phyloP scores from a whole-genome alignment of 148 eudicot species.

The Rhododendron henanense region DNA sequence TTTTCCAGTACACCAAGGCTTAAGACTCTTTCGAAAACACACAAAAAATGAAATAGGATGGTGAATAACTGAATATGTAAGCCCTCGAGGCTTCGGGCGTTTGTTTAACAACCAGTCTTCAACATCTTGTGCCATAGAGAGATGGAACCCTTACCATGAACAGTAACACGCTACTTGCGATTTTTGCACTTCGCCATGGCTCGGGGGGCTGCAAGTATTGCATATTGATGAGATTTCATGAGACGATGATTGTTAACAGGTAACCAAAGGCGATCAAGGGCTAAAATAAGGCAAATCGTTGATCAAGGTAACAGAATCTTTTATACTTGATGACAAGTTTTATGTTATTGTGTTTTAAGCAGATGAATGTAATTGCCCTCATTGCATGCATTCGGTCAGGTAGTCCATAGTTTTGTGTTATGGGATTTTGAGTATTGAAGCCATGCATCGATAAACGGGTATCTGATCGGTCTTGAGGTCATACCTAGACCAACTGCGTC shows the following conservation, averaged over 20 bases:
- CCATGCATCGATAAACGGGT: background rate
- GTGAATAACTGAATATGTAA: background rate
- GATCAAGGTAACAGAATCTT: background rate
- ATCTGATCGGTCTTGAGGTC: background rate
- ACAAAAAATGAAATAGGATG: background rate
- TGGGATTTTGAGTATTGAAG: background rate
- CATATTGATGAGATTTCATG: background rate
- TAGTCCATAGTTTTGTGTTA: background rate
- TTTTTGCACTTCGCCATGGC: conserved; percentile 28
- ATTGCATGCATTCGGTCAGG: background rate
- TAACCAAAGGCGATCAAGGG: background rate
- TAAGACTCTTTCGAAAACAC: background rate
- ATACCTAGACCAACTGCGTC: conserved; percentile 29
- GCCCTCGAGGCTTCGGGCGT: background rate
- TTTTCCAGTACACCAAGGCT: background rate
- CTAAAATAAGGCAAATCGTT: background rate
- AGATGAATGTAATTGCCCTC: background rate
- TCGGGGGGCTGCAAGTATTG: conserved; percentile 27
- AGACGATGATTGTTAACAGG: background rate
- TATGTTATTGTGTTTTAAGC: background rate
- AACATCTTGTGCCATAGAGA: background rate
- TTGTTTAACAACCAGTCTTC: background rate
- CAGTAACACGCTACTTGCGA: conserved; percentile 9
- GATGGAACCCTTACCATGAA: background rate
- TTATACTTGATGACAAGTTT: background rate